Evolutionary conservation across 352 stramenopile genomes (phyloP), one percentile per base, ranked within the genome.

Genomic region (Pythium aristosporum): DNA sequence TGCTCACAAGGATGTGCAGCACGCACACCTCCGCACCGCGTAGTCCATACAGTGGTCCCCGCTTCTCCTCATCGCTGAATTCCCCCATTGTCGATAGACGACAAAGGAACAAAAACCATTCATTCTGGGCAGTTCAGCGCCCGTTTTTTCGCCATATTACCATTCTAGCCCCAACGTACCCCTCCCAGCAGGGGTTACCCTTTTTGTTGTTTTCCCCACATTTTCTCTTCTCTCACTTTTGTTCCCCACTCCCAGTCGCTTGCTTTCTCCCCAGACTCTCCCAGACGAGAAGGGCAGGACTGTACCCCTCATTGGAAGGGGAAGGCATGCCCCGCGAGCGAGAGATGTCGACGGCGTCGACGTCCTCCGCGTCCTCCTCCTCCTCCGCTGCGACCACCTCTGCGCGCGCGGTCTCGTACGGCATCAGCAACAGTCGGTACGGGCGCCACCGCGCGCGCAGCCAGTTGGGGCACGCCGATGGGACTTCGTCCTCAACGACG

Each of bases 391-490:
- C 47, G 5, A 36, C 56, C 16, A 21, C 46, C 5, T 52, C 46
- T 34, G 7, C n/a, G 8, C 18, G 39, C 16, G 43, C 58, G 42
- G 49, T 41, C 55, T 39, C 51, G 5, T 66, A 66, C 43, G 42
- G 47, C 47, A 49, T 25, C 51, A 67, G 57, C 53, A 71, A 71
- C 58, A 71, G 65, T 67, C 65, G 65, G 51, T 63, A 64, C 25
- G 65, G 57, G 21, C 65, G 65, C 23, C 65, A 71, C 42, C 65
- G 65, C 58, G 65, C 65, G 30, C 65, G 65, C 52, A 71, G 65
- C 25, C 65, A 71, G 23, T 15, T 71, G 47, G 65, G 65, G 13
- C 65, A 67, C 20, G 28, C 47, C 15, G 12, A 46, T 7, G 39
- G 1, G 3, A 46, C 13, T 1, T 2, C 13, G 2, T 42, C 37